Percentiles rank a stretch among this genome's conserved stretches.
Conservation (phyloP, 306 rosid genomes). For the Gastrolobium villosum region DNA sequence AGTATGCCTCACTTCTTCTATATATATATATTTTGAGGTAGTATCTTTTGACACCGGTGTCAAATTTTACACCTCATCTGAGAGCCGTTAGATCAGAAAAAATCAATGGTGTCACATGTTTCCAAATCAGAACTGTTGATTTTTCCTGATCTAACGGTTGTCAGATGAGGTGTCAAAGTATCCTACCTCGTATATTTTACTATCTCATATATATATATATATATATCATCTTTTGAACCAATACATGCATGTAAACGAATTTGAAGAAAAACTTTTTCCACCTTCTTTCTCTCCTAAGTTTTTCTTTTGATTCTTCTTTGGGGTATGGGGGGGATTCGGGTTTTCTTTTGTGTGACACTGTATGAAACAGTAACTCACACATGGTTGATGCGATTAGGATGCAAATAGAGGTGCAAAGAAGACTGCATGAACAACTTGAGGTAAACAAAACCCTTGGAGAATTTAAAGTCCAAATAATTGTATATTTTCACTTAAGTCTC, state of each 20-base stretch:
- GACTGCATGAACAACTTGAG: slow-evolving; percentile 97
- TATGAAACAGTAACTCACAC: slow-evolving; percentile 68
- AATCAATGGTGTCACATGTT: too few relatives aligned
- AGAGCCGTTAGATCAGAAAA: too few relatives aligned
- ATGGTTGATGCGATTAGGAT: slow-evolving; percentile 87
- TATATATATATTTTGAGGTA: background rate
- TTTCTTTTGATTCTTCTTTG: slow-evolving; percentile 33
- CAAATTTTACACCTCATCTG: too few relatives aligned
- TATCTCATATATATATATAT: too few relatives aligned
- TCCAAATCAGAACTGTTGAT: too few relatives aligned
- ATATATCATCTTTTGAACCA: background rate
- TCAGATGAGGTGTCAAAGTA: too few relatives aligned
- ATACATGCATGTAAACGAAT: slow-evolving; percentile 16
- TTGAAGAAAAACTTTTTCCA: slow-evolving; percentile 18
- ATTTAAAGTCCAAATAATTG: background rate
- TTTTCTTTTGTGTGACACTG: slow-evolving; percentile 62
- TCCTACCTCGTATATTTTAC: too few relatives aligned
- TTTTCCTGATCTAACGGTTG: too few relatives aligned
- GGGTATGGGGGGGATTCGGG: slow-evolving; percentile 52
- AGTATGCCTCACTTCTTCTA: slow-evolving; percentile 60
- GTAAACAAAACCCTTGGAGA: slow-evolving; percentile 50
- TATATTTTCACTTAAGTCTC: background rate
- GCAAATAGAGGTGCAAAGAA: slow-evolving; percentile 99
- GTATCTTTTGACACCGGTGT: too few relatives aligned
- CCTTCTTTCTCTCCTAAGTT: slow-evolving; percentile 5